phyloP scores from a whole-genome alignment of 1,284 basidiomycete species.

The Cryptococcus floricola region DNA sequence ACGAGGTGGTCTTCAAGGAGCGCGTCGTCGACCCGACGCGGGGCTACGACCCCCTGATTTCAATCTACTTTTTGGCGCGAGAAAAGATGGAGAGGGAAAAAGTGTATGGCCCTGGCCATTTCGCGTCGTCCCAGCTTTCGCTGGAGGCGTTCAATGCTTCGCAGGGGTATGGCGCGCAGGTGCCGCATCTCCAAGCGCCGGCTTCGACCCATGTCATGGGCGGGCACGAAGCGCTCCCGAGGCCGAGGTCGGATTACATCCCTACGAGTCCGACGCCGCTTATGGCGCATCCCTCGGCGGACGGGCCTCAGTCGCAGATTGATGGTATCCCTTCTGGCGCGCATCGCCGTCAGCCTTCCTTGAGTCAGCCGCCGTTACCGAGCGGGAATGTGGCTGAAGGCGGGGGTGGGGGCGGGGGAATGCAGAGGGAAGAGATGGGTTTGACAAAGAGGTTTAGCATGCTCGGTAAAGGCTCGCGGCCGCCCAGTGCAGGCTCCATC shows the following conservation, averaged over 20 bases:
- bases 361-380: constrained; percentile 56
- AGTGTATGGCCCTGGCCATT: constrained; percentile 88
- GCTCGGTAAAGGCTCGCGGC: constrained; percentile 17
- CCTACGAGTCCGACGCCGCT: constrained; percentile 25
- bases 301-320: constrained; percentile 37
- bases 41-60: constrained; percentile 90
- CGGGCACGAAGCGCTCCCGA: constrained; percentile 54
- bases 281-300: constrained; percentile 47
- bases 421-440: not conserved
- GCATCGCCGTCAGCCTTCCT: constrained; percentile 40
- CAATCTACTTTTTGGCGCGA: constrained; percentile 91
- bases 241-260: constrained; percentile 29
- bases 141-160: constrained; percentile 29
- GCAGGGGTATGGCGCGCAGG: constrained; percentile 67
- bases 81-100: constrained; percentile 93
- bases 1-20: constrained; percentile 28
- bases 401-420: not conserved
- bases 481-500: constrained; percentile 7
- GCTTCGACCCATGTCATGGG: constrained; percentile 56
- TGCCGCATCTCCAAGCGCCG: constrained; percentile 74
- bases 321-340: constrained; percentile 43
- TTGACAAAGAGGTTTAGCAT: constrained; percentile 27
- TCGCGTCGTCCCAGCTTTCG: constrained; percentile 82
- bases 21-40: constrained; percentile 71
- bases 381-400: not conserved